Conservation (phyloP, 805 yeast species). For the Candida sanyiensis region DNA sequence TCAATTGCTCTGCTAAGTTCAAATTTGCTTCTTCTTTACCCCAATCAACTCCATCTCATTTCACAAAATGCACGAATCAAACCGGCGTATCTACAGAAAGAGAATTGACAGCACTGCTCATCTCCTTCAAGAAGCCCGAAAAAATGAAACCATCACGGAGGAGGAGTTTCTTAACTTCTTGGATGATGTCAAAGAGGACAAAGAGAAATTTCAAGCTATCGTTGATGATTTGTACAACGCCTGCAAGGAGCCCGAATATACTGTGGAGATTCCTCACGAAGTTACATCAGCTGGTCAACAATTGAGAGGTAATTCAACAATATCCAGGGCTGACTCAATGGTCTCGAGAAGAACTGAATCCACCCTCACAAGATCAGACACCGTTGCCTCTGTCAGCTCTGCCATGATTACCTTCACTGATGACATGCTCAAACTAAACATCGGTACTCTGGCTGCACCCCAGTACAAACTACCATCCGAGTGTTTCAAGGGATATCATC, state of each 20-base stretch:
- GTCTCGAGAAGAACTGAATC: not conserved
- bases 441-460: not conserved
- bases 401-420: conserved; percentile 1
- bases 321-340: conserved; percentile 2
- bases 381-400: not conserved
- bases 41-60: too few species aligned
- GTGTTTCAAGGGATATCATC: conserved; percentile 44
- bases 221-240: conserved; percentile 4
- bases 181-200: conserved; percentile 3
- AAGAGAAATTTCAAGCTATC: not conserved
- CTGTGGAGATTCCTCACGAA: too few species aligned
- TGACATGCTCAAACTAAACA: not conserved
- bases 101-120: too few species aligned
- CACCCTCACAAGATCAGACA: not conserved
- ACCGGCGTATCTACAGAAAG: too few species aligned
- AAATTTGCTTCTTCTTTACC: too few species aligned
- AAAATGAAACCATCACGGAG: not conserved
- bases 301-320: not conserved
- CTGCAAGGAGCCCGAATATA: too few species aligned
- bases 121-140: too few species aligned
- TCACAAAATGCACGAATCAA: too few species aligned
- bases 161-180: conserved; percentile 5
- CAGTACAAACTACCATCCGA: not conserved
- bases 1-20: too few species aligned
- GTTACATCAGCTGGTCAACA: too few species aligned